Evolutionary conservation across 1,284 basidiomycete species (phyloP), one percentile per base, ranked within the genome.

Genomic region (Hymenochaete sp.): DNA sequence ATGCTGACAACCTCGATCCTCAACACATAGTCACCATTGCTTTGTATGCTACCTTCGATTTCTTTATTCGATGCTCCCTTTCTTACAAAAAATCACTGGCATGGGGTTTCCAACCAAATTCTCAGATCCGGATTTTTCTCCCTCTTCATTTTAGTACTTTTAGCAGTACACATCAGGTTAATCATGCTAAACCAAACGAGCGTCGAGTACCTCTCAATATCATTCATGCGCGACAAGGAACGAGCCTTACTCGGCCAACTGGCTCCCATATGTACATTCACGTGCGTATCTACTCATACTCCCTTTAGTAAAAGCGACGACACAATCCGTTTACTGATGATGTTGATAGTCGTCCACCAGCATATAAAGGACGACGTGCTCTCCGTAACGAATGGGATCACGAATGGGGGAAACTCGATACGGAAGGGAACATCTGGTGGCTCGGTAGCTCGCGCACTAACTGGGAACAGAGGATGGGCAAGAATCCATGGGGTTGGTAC

Each of bases 351-450:
- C 31, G 45, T 67, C 64, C 16, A 77, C n/a, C n/a, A n/a, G n/a
- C n/a, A n/a, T n/a, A n/a, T n/a, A n/a, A n/a, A n/a, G n/a, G n/a
- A n/a, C n/a, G n/a, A n/a, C 73, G 55, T 58, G 62, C 31, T 25
- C 73, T 66, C n/a, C 56, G 52, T 31, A 60, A 56, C 37, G 60
- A 68, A 25, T 92, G 87, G 82, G 77, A 91, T 55, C 56, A 61
- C 4, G 80, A 88, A 52, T 93, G 88, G 88, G 90, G 91, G 0
- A 57, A 66, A 21, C 68, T 82, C 1, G 70, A 71, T 4, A 72
- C 62, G 18, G 88, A 93, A 57, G 90, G 84, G 0, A 83, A 93
- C 59, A 62, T 90, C 3, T 95, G 89, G 89, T 93, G 86, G 85
- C 63, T 81, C 28, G 90, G 80, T 11, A 73, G 69, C 53, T 51